Base-by-base conservation (phyloP, 2,329 filamentous ascomycete genomes). In the Ramularia endophylla region DNA sequence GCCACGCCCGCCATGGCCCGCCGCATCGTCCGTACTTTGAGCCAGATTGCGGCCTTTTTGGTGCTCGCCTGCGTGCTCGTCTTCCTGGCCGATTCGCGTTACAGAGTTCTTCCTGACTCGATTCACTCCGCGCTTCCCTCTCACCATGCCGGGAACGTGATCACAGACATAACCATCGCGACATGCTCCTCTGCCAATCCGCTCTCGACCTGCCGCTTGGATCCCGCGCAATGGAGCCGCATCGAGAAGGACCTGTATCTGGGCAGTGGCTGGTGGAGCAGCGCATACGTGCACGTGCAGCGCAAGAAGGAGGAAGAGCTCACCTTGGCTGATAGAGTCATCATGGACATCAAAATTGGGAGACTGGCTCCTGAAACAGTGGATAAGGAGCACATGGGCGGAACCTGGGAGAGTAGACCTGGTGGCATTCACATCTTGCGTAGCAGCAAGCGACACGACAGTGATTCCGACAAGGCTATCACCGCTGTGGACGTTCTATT, bases 161-260 rank as follows among this genome's bases (percentile, higher is more conserved):
- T 95, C 56, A 94, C 87, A 59, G 89, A 95, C 66, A 74, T 95
- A 45, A 85, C 81, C 25, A 74, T 95, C 49, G 75, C 78, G 13
- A 82, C 75, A 38, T 95, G 89, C 66, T 87, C 83, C 7, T 74
- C 74, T 9, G 56, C 92, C 38, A 92, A 89, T 38, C 69, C 68
- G 4, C 54, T 65, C 20, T 57, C 54, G 12, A 50, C 43, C 9
- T 59, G 56, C 68, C 80, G 80, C 48, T 76, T 92, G 48, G 83
- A 92, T 57, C 65, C 73, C 27, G 68, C 78, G 31, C 70, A 77
- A 48, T 95, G 89, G 89, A 81, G 87, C 54, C 83, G 85, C 36
- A 72, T 95, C 48, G 85, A 94, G 51, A 95, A 95, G 67, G 87
- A 95, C 59, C 74, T 95, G 0, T 92, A 87, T 60, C 75, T 95